phyloP scores from a whole-genome alignment of 352 stramenopile genomes.

The Globisporangium camurandrum region DNA sequence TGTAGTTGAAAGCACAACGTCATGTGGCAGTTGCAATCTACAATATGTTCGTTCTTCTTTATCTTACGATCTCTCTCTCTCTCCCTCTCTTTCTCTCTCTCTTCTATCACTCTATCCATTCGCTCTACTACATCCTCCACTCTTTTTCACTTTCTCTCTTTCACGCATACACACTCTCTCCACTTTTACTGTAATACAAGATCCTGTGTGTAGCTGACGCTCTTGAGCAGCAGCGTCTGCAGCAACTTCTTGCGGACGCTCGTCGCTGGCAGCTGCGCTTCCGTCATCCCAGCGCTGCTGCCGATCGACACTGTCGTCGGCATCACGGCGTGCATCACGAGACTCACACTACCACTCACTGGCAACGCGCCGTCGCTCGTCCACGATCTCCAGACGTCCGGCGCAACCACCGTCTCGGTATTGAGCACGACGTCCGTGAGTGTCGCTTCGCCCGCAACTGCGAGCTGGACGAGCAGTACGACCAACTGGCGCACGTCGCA shows the following conservation, averaged over 20 bases:
- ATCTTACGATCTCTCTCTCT: no score
- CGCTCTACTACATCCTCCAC: no score
- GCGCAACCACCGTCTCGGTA: constrained; percentile 23
- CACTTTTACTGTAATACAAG: no score
- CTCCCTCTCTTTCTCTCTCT: no score
- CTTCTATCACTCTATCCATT: no score
- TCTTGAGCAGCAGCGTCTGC: constrained; percentile 48
- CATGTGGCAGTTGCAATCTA: no score
- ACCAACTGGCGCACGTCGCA: constrained; percentile 55
- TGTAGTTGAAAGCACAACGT: no score
- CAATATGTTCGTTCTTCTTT: no score
- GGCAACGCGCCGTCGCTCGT: constrained; percentile 48
- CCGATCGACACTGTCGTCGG: no score
- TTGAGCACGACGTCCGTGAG: constrained; percentile 41
- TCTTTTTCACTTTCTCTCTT: no score
- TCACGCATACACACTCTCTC: no score
- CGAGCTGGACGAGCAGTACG: constrained; percentile 46
- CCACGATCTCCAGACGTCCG: constrained; percentile 54
- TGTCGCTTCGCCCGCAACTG: constrained; percentile 31
- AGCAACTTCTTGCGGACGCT: constrained; percentile 55
- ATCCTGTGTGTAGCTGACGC: no score
- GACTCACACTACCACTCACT: constrained; percentile 29
- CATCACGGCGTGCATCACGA: constrained; percentile 36
- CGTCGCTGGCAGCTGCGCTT: constrained; percentile 36
- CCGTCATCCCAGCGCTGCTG: constrained; percentile 30